Percentiles rank a stretch among this genome's conserved stretches.
Conservation (phyloP, 768 basidiomycete genomes). For the Paxillus involutus region DNA sequence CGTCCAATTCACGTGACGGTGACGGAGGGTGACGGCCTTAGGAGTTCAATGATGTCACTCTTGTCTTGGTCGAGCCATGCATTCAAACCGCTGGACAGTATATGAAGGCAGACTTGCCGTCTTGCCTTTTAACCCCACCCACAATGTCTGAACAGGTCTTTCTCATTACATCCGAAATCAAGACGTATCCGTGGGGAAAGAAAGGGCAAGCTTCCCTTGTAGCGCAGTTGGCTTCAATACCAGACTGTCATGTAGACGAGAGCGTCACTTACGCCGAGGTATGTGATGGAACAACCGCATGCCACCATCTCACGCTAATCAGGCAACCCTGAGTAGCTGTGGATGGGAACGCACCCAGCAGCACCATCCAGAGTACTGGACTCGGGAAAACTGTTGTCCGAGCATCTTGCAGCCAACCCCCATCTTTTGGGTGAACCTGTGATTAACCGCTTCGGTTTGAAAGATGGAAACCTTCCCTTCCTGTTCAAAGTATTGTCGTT, state of each 20-base stretch:
- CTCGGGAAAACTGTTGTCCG: conserved; percentile 21
- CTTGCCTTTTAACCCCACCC: background rate
- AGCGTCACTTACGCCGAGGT: conserved; percentile 57
- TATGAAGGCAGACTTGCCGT: background rate
- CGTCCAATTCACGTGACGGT: background rate
- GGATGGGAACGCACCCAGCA: conserved; percentile 61
- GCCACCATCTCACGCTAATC: background rate
- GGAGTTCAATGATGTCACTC: background rate
- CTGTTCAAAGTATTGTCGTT: conserved; percentile 59
- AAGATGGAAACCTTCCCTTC: conserved; percentile 43
- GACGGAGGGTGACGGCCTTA: too few species aligned
- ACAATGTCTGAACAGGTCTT: conserved; percentile 14
- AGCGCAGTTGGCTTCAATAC: conserved; percentile 41
- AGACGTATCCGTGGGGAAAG: conserved; percentile 57
- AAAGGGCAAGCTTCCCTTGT: conserved; percentile 45
- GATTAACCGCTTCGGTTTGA: conserved; percentile 22
- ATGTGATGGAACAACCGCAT: conserved; percentile 1
- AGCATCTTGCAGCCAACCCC: conserved; percentile 35
- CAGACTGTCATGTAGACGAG: conserved; percentile 40
- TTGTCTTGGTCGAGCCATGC: too few species aligned
- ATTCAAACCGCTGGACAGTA: background rate
- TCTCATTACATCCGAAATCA: conserved; percentile 28
- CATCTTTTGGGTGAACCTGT: conserved; percentile 38
- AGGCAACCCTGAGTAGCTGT: conserved; percentile 38
- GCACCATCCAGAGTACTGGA: conserved; percentile 39